These are phyloP conservation scores for Suillus occidentalis DNA, from an alignment of 768 basidiomycete species.

Conservation along the genomic window DNA sequence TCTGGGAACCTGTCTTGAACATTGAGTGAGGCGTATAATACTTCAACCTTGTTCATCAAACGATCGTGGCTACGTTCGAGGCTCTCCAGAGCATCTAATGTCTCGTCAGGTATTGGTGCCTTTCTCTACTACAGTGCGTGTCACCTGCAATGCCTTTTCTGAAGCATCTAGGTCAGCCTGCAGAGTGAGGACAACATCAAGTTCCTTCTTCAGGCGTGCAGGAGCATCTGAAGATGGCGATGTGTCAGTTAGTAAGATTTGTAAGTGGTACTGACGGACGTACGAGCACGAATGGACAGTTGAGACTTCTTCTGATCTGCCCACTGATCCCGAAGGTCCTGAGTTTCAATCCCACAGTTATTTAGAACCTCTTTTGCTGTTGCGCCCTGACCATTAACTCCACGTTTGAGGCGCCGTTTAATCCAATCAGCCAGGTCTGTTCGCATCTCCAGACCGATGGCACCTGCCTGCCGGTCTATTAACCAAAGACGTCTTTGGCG, in stretches of 20 bases:
- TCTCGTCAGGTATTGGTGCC: not conserved
- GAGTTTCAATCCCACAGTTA: slow-evolving; percentile 12
- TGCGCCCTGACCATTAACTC: too few species aligned
- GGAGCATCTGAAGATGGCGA: too few species aligned
- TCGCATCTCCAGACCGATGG: slow-evolving; percentile 26
- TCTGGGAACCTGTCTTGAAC: too few species aligned
- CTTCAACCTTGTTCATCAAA: too few species aligned
- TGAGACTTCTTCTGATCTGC: slow-evolving; percentile 24
- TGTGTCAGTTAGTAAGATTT: too few species aligned
- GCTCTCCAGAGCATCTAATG: too few species aligned
- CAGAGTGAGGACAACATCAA: slow-evolving; percentile 9
- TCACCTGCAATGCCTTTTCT: slow-evolving; percentile 21
- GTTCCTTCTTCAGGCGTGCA: not conserved
- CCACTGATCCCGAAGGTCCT: slow-evolving; percentile 34
- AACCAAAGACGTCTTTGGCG: slow-evolving; percentile 32
- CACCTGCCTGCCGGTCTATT: slow-evolving; percentile 31
- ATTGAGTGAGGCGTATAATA: too few species aligned
- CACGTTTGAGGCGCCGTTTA: slow-evolving; percentile 13
- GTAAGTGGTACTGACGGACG: too few species aligned
- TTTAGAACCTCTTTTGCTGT: slow-evolving; percentile 17
- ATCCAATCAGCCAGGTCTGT: slow-evolving; percentile 37
- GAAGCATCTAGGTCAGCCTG: slow-evolving; percentile 29
- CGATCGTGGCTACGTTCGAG: too few species aligned
- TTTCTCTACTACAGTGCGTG: slow-evolving; percentile 11
- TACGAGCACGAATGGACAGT: too few species aligned